phyloP scores from a whole-genome alignment of 768 basidiomycete species.

The Boletus barrowsii region DNA sequence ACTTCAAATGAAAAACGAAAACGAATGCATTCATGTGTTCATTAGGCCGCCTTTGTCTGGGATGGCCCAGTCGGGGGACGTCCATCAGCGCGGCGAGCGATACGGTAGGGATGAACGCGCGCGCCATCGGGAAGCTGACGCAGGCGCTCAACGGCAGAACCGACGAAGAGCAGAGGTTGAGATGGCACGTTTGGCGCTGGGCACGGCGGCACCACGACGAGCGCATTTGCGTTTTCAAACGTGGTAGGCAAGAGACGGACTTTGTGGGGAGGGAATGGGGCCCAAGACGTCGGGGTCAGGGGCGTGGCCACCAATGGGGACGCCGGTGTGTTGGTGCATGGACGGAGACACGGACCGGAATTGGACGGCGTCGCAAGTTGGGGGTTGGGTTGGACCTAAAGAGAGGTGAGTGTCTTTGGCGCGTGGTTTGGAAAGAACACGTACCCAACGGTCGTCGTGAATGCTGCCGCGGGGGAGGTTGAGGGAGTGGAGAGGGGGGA shows the following conservation, averaged over 20 bases:
- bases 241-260: conserved; percentile 47
- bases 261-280: conserved; percentile 20
- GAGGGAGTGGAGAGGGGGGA: conserved; percentile 52
- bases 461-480: conserved; percentile 29
- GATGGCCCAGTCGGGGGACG: conserved; percentile 1
- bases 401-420: not conserved
- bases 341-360: not conserved
- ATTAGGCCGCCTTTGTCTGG: not conserved
- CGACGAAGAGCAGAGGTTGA: conserved; percentile 46
- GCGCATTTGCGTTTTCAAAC: conserved; percentile 52
- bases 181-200: conserved; percentile 21
- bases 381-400: not conserved
- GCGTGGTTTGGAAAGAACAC: not conserved
- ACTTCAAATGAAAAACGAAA: not conserved
- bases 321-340: not conserved
- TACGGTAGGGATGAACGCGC: conserved; percentile 56
- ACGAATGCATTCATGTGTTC: not conserved
- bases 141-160: conserved; percentile 44
- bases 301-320: no score
- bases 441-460: conserved; percentile 16
- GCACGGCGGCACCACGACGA: conserved; percentile 41
- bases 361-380: no score
- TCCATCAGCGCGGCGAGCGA: conserved; percentile 28
- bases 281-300: conserved; percentile 1
- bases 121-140: conserved; percentile 47